These are phyloP conservation scores for Aspergillus udagawae DNA, from an alignment of 2,329 filamentous ascomycete species.

Conservation along the genomic window DNA sequence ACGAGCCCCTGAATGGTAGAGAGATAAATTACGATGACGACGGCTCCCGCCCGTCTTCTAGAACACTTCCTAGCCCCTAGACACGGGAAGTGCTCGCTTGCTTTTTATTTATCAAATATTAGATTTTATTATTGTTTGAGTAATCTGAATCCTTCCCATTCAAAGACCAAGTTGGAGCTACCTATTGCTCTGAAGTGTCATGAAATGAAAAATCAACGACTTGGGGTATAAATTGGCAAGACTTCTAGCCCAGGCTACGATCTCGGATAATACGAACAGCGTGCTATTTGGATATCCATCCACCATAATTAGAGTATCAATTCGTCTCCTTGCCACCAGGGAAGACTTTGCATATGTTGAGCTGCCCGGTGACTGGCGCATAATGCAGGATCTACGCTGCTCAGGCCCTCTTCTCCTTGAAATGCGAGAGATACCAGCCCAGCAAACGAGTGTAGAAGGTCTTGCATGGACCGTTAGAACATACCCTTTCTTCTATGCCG, in stretches of 20 bases:
- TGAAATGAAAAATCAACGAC: neutral
- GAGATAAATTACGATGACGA: neutral
- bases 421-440: constrained; percentile 76
- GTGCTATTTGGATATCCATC: neutral
- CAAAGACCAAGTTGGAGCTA: neutral
- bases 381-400: constrained; percentile 67
- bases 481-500: neutral
- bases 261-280: neutral
- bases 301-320: neutral
- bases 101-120: no score
- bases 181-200: neutral
- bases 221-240: neutral
- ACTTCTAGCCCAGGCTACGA: neutral
- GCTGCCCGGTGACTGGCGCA: constrained; percentile 61
- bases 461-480: constrained; percentile 40
- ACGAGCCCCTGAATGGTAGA: constrained; percentile 11
- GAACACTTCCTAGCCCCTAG: neutral
- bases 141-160: neutral
- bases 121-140: neutral
- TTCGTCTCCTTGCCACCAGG: constrained; percentile 32
- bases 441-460: constrained; percentile 85
- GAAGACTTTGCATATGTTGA: constrained; percentile 37
- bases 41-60: neutral
- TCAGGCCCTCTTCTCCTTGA: constrained; percentile 66
- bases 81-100: neutral